Evolutionary conservation across 208 protist genomes (phyloP).

Genomic region (Herpetomonas samuelpessoai): DNA sequence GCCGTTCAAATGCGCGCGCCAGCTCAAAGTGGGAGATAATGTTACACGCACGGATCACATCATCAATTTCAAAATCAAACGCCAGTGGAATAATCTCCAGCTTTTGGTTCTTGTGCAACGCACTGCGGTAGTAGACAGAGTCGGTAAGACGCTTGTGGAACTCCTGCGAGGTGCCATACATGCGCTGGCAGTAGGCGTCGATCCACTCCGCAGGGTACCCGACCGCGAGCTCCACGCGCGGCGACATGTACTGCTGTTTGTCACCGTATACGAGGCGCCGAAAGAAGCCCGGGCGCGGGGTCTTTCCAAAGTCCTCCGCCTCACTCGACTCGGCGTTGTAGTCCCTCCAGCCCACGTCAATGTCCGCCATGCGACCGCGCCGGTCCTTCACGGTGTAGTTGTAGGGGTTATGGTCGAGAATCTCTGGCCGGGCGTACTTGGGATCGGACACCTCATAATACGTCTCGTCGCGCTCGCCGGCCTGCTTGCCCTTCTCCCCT

Average conservation of each 20-base stretch:
- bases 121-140: slow-evolving; percentile 56
- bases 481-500: background rate
- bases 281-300: slow-evolving; percentile 20
- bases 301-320: slow-evolving; percentile 31
- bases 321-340: slow-evolving; percentile 38
- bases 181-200: slow-evolving; percentile 45
- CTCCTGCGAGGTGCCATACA: slow-evolving; percentile 50
- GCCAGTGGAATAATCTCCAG: slow-evolving; percentile 80
- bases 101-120: slow-evolving; percentile 59
- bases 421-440: slow-evolving; percentile 28
- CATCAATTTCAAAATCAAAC: slow-evolving; percentile 75
- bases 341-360: slow-evolving; percentile 72
- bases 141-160: slow-evolving; percentile 69
- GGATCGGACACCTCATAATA: slow-evolving; percentile 17
- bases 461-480: background rate
- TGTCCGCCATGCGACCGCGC: slow-evolving; percentile 45
- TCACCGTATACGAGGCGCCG: slow-evolving; percentile 23
- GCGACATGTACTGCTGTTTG: slow-evolving; percentile 20
- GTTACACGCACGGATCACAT: slow-evolving; percentile 53
- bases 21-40: slow-evolving; percentile 77
- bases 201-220: slow-evolving; percentile 89
- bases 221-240: slow-evolving; percentile 72
- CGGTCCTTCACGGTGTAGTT: slow-evolving; percentile 53
- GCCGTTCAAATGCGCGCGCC: slow-evolving; percentile 55
- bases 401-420: slow-evolving; percentile 50